These are phyloP conservation scores for Taphrina sp. DNA, from an alignment of 1,139 yeast genomes.

Conservation along the genomic window DNA sequence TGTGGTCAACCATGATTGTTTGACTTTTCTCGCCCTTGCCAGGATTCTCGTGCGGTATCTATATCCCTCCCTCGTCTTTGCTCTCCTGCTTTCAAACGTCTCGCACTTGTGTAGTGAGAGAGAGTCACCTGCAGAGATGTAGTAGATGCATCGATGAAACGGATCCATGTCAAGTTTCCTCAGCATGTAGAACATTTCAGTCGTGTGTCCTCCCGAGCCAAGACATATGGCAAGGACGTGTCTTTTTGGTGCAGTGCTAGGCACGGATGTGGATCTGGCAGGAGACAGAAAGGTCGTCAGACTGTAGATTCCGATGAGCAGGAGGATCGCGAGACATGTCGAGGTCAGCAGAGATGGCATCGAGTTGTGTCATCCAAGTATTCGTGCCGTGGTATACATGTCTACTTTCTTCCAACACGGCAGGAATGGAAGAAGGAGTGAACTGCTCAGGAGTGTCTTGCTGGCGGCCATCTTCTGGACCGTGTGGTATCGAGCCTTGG, in stretches of 20 bases:
- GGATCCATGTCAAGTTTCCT: conserved; percentile 13
- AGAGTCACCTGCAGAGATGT: conserved; percentile 35
- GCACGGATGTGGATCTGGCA: no score
- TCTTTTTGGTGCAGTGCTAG: no score
- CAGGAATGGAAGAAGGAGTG: no score
- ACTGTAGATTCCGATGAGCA: no score
- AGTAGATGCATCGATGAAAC: conserved; percentile 31
- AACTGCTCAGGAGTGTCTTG: no score
- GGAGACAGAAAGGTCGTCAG: no score
- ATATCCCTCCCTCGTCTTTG: conserved; percentile 1
- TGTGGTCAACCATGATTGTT: conserved; percentile 59
- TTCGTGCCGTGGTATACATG: no score
- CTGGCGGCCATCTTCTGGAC: no score
- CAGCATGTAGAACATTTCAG: conserved; percentile 35
- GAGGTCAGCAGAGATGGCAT: not conserved
- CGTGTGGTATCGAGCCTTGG: no score
- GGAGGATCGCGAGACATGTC: not conserved
- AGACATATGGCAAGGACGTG: no score
- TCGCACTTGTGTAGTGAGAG: conserved; percentile 29
- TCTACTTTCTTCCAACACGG: no score
- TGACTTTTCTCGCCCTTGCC: conserved; percentile 75
- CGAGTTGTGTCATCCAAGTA: no score
- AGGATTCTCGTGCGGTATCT: conserved; percentile 49
- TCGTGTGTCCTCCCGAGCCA: conserved; percentile 37
- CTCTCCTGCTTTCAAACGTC: conserved; percentile 10